These are phyloP conservation scores for Caloboletus firmus DNA, from an alignment of 1,284 basidiomycete species.

Conservation along the genomic window DNA sequence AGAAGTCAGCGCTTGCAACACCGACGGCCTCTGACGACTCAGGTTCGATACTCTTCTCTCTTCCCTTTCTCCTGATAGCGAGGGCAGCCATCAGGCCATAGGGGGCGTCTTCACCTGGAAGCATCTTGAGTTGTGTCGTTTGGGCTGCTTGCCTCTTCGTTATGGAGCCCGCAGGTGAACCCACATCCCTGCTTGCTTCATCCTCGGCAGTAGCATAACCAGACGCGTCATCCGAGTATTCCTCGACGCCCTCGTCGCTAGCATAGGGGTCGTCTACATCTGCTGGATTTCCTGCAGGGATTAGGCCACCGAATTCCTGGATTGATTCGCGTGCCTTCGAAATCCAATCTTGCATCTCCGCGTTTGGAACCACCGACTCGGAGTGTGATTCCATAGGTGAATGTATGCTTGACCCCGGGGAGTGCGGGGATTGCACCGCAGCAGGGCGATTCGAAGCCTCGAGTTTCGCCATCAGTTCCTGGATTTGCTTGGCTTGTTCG, in stretches of 20 bases:
- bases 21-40: constrained; percentile 51
- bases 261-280: constrained; percentile 38
- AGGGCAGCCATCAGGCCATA: constrained; percentile 70
- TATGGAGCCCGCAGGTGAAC: constrained; percentile 28
- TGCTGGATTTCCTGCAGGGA: constrained; percentile 48
- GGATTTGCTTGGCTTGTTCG: constrained; percentile 67
- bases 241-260: constrained; percentile 28
- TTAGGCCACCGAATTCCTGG: constrained; percentile 62
- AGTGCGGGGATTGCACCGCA: constrained; percentile 29
- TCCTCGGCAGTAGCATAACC: constrained; percentile 39
- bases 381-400: constrained; percentile 26
- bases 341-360: constrained; percentile 68
- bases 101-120: constrained; percentile 62
- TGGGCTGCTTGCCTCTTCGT: constrained; percentile 30
- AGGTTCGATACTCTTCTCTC: constrained; percentile 46
- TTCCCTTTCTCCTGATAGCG: constrained; percentile 46
- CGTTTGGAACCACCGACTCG: constrained; percentile 35
- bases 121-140: constrained; percentile 46
- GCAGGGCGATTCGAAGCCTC: constrained; percentile 38
- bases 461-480: constrained; percentile 64
- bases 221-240: constrained; percentile 37
- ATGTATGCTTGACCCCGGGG: constrained; percentile 30
- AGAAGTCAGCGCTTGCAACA: constrained; percentile 64
- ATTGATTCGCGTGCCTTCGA: constrained; percentile 65
- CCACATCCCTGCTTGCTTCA: constrained; percentile 17